Evolutionary conservation across 78 protist species (phyloP), one percentile per base, ranked within the genome.

Genomic region (Dictyostelium purpureum): DNA sequence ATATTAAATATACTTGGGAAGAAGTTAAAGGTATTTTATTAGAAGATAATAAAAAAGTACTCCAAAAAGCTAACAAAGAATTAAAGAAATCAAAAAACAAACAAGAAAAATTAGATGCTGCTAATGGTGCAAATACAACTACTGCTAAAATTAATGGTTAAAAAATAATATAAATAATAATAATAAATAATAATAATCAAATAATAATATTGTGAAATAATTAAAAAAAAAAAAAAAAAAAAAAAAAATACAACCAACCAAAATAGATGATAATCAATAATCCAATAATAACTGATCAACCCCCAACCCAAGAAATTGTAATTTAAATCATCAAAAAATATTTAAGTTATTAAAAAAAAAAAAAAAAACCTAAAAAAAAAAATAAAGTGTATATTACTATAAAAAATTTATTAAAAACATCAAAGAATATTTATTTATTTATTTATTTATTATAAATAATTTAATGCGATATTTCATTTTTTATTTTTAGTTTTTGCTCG

Each of bases 1-100:
- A 92, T 61, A 77, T 92, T n/a, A 92, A 81, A 45, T 81, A 66
- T 43, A 67, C 89, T 7, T 92, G 95, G 95, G 90, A 81, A n/a
- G 95, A 92, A 26, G 87, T 83, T 18, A 79, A 85, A 35, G 28
- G n/a, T 18, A 73, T 59, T 1, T 66, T 92, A 1, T 18, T 92
- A 4, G 95, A 92, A 40, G 95, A 92, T 19, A 77, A 77, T 52
- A 79, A 82, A 26, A 83, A 63, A 49, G 45, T 70, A 14, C 33
- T 88, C 63, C 37, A 66, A 56, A 87, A 87, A 71, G 92, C 92
- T 51, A 76, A 76, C 10, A 87, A 71, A 77, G 85, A 87, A 9
- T 35, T 87, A 24, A 87, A 87, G 14, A 77, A 65, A 45, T 35
- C 38, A 66, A 65, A 9, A 65, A 66, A 10, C 42, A 28, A 31